Evolutionary conservation across 768 basidiomycete genomes (phyloP).

Genomic region (Coprinopsis sp.): DNA sequence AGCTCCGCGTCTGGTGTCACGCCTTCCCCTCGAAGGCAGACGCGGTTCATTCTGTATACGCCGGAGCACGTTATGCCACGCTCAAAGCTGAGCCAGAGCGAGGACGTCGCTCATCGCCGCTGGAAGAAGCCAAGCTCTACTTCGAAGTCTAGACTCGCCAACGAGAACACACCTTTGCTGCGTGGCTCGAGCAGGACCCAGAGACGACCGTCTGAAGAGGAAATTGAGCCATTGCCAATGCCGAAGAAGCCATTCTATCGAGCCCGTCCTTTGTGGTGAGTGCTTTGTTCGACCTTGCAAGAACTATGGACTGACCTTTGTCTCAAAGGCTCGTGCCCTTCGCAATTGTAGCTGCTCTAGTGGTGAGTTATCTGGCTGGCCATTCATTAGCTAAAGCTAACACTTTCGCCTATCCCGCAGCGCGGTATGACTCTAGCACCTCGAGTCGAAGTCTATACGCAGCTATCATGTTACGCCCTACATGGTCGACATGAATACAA

Average conservation of each 20-base stretch:
- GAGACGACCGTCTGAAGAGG: background rate
- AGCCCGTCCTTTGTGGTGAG: constrained; percentile 47
- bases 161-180: constrained; percentile 13
- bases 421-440: constrained; percentile 83
- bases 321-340: constrained; percentile 70
- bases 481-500: constrained; percentile 22
- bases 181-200: constrained; percentile 1
- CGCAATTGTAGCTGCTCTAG: constrained; percentile 58
- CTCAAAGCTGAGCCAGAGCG: background rate
- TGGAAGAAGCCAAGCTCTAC: constrained; percentile 3
- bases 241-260: constrained; percentile 48
- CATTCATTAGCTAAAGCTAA: background rate
- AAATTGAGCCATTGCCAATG: background rate
- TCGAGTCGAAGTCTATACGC: constrained; percentile 75
- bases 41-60: background rate
- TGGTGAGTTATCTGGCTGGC: constrained; percentile 49
- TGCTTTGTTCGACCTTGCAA: constrained; percentile 3
- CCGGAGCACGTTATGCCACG: background rate
- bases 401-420: constrained; percentile 33
- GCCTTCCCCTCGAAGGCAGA: background rate
- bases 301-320: background rate
- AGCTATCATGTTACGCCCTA: constrained; percentile 64
- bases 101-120: constrained; percentile 5
- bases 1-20: background rate
- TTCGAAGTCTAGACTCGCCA: constrained; percentile 5